Evolutionary conservation across 257 asterid species (phyloP), one percentile per base, ranked within the genome.

Genomic region (Przewalskia tangutica): DNA sequence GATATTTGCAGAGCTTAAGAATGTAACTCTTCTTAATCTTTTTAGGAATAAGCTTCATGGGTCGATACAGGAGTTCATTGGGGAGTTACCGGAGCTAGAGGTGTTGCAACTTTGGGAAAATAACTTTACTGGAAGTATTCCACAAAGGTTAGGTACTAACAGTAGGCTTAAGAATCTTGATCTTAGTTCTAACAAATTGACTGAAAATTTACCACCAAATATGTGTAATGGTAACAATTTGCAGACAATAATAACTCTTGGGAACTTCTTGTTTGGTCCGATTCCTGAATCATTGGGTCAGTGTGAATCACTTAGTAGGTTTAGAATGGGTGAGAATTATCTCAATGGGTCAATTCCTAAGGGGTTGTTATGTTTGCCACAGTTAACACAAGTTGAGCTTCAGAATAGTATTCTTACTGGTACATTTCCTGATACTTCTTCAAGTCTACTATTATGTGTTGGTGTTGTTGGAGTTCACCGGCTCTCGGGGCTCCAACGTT

Each of bases 101-200:
- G 98, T 95, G 44, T 75, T 93, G 88, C 99, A 95, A 81, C 62
- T 95, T 32, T 95, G 99, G 99, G 99, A 95, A 81, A 95, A 95
- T 85, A 95, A 93, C 55, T 95, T 95, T 88, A 94, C 99, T n/a
- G 99, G 98, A 17, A 87, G 92, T 42, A 91, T 95, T 68, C 99
- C 99, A 0, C 90, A 67, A 50, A 89, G 86, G 83, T 85, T 95
- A 62, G 99, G 99, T 14, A 81, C 84, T 4, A 93, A 91, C 13
- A 95, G 98, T 42, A 92, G 86, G 62, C 90, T 95, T 38, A 93
- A 87, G 42, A 89, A 77, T 66, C 87, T 95, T 1, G 99, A 95
- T 81, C 88, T 93, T 2, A 93, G 98, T 63, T 91, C 98, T 2
- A 95, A 95, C 88, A 95, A 95, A 83, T 66, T 95, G 84, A 94